These are phyloP conservation scores for Calonectria honghensis DNA, from an alignment of 2,329 filamentous ascomycete species.

Conservation along the genomic window DNA sequence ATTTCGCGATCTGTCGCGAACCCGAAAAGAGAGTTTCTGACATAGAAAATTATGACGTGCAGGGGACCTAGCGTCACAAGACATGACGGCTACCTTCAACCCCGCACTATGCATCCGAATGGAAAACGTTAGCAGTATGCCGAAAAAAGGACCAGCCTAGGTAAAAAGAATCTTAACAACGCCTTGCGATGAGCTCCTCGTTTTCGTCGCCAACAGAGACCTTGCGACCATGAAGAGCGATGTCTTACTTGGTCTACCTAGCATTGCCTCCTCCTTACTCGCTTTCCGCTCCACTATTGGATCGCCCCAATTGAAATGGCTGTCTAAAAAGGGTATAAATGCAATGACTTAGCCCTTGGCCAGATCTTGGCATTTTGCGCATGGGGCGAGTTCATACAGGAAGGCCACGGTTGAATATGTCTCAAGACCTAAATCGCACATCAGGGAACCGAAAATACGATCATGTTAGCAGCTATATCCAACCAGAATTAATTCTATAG, in stretches of 20 bases:
- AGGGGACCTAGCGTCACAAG: constrained; percentile 1
- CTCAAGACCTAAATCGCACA: too few relatives aligned
- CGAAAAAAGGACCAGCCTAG: background rate
- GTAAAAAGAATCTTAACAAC: background rate
- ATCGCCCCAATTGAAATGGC: background rate
- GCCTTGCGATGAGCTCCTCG: background rate
- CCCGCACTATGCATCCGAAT: background rate
- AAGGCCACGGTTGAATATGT: too few relatives aligned
- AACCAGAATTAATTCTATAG: too few relatives aligned
- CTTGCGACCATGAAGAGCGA: background rate
- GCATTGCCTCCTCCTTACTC: background rate
- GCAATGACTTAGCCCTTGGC: background rate
- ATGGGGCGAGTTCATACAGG: background rate
- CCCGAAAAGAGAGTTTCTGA: constrained; percentile 11
- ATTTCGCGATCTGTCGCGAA: background rate
- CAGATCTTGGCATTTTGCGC: background rate
- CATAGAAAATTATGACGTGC: constrained; percentile 16
- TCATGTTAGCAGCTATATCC: too few relatives aligned
- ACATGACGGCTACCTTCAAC: background rate
- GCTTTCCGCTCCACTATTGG: background rate
- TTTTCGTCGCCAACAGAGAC: background rate
- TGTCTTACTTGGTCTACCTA: background rate
- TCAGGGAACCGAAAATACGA: too few relatives aligned
- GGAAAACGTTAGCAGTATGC: background rate
- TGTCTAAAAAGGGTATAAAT: background rate